These are phyloP conservation scores for Cytospora leucostoma DNA, from an alignment of 2,329 filamentous ascomycete species.

Conservation along the genomic window DNA sequence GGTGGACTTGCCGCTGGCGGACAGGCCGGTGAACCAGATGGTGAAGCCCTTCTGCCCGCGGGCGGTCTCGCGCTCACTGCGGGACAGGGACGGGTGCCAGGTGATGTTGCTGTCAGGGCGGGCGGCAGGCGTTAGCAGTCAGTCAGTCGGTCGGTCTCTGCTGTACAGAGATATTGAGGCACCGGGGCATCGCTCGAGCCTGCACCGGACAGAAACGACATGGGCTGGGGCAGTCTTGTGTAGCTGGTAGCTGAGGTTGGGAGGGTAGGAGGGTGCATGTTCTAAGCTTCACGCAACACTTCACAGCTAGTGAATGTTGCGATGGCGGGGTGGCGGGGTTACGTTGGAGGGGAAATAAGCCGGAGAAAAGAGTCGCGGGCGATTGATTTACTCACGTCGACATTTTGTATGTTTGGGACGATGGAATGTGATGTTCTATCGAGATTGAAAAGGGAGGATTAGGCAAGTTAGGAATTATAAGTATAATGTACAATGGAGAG, in stretches of 20 bases:
- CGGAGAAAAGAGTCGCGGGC: not conserved
- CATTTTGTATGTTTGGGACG: constrained; percentile 18
- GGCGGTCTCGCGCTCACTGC: constrained; percentile 70
- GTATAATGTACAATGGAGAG: constrained; percentile 7
- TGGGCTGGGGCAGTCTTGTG: not conserved
- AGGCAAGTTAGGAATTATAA: constrained; percentile 4
- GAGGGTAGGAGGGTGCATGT: not conserved
- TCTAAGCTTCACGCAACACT: constrained; percentile 5
- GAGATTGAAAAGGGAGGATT: not conserved
- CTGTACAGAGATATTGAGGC: too few species aligned
- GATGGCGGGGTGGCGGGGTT: constrained; percentile 33
- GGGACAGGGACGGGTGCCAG: constrained; percentile 82
- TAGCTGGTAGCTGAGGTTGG: not conserved
- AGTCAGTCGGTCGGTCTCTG: not conserved
- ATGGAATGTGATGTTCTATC: constrained; percentile 5
- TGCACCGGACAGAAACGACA: not conserved
- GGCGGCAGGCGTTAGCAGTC: constrained; percentile 24
- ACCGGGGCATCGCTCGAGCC: not conserved
- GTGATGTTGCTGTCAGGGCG: constrained; percentile 72
- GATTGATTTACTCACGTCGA: constrained; percentile 31
- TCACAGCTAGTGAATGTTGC: constrained; percentile 15
- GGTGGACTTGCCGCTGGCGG: constrained; percentile 94
- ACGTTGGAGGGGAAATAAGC: constrained; percentile 15
- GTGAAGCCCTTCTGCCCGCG: constrained; percentile 89
- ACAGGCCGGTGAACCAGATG: constrained; percentile 97